Evolutionary conservation across 1,139 yeast genomes (phyloP).

Genomic region (Zygosaccharomyces pseudobailii): DNA sequence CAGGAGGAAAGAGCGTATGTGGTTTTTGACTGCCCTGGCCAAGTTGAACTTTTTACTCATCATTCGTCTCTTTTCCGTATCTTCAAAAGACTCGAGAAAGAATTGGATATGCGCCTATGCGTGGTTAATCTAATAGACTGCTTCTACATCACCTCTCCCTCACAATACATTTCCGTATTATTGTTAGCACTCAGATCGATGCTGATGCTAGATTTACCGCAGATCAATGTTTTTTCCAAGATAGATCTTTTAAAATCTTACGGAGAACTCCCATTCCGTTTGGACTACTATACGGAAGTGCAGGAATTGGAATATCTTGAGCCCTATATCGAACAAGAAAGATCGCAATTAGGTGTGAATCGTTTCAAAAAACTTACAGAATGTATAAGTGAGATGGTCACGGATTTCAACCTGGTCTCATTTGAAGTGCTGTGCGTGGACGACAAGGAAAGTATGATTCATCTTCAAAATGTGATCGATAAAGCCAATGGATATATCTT

Average conservation of each 20-base stretch:
- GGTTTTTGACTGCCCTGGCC: conserved; percentile 96
- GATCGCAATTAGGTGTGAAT: conserved; percentile 45
- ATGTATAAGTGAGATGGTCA: conserved; percentile 75
- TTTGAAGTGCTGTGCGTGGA: conserved; percentile 90
- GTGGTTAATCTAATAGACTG: conserved; percentile 87
- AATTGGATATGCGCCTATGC: conserved; percentile 66
- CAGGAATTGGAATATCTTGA: conserved; percentile 70
- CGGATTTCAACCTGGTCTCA: conserved; percentile 81
- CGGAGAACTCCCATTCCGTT: conserved; percentile 61
- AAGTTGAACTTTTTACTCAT: conserved; percentile 91
- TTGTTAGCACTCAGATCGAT: conserved; percentile 81
- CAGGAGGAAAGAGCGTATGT: conserved; percentile 61
- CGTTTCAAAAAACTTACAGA: conserved; percentile 66
- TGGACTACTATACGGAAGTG: conserved; percentile 88
- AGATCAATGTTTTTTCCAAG: conserved; percentile 85
- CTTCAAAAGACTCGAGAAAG: conserved; percentile 64
- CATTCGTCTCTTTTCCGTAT: conserved; percentile 75
- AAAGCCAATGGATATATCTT: conserved; percentile 90
- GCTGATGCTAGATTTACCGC: conserved; percentile 91
- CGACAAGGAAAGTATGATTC: conserved; percentile 87
- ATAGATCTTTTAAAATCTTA: conserved; percentile 75
- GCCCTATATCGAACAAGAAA: conserved; percentile 67
- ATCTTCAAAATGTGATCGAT: conserved; percentile 69
- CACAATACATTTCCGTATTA: conserved; percentile 83
- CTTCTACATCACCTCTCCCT: conserved; percentile 77